Conservation (phyloP, 2,329 filamentous ascomycete species). For the Pseudocercospora musae region DNA sequence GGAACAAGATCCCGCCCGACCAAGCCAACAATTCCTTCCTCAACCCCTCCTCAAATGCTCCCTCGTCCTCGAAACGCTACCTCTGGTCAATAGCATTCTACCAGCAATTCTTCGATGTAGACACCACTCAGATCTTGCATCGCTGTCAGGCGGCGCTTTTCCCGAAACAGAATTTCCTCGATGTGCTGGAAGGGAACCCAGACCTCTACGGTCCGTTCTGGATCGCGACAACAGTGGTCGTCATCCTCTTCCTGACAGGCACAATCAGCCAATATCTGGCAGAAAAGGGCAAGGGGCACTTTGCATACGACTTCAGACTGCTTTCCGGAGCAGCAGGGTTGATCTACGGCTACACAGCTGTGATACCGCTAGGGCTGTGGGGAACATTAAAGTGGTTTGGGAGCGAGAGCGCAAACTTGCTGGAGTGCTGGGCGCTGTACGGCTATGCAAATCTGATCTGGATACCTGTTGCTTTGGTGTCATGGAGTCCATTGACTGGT, state of each 20-base stretch:
- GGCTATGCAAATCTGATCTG: constrained; percentile 96
- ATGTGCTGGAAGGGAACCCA: constrained; percentile 93
- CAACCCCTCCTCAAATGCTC: constrained; percentile 25
- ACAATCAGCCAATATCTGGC: constrained; percentile 91
- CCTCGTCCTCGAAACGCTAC: constrained; percentile 64
- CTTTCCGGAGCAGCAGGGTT: constrained; percentile 87
- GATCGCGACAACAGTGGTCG: constrained; percentile 96
- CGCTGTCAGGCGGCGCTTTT: constrained; percentile 87
- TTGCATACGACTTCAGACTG: constrained; percentile 87
- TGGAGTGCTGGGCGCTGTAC: constrained; percentile 94
- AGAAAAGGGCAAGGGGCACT: constrained; percentile 63
- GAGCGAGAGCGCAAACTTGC: constrained; percentile 83
- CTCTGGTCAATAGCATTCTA: constrained; percentile 94
- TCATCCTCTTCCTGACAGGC: constrained; percentile 91
- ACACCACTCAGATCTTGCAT: constrained; percentile 82
- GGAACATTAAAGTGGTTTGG: constrained; percentile 91
- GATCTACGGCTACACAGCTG: constrained; percentile 85
- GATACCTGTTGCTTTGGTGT: constrained; percentile 90
- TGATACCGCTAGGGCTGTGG: constrained; percentile 84
- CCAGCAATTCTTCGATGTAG: constrained; percentile 97
- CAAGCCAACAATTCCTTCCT: constrained; percentile 32
- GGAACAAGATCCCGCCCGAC: constrained; percentile 45
- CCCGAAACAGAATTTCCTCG: constrained; percentile 90
- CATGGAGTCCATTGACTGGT: constrained; percentile 77
- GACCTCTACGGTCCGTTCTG: constrained; percentile 97